Base-by-base conservation (phyloP, 495 filamentous ascomycete species). In the Hypoxylon subgilvum region DNA sequence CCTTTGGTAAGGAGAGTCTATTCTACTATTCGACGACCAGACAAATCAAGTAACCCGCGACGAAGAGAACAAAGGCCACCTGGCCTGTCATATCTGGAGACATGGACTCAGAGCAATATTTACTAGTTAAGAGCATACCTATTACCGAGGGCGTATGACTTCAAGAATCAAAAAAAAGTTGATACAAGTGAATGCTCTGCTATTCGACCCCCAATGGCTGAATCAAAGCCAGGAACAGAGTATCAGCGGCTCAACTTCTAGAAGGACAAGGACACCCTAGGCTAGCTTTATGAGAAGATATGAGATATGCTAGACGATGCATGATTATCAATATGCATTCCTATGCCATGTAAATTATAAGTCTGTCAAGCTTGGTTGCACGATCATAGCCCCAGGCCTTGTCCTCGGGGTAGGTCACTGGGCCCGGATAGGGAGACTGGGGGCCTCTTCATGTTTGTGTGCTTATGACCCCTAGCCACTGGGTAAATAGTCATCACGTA, bases 71-170 rank as follows among this genome's bases (percentile, higher is more conserved):
- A 45, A 51, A 8, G 49, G 51, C 4, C 36, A 55, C 13, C 38
- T 65, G 14, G 61, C 61, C 3, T 65, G 61, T 19, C 61, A 55
- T 10, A 60, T 55, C 44, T 58, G 50, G 54, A 65, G 55, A 21
- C 61, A 56, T 18, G n/a, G 38, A 60, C 32, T 56, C 61, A 1
- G 9, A 19, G 13, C 55, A 56, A 19, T 65, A 65, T 14, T 6
- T 18, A n/a, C 31, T 19, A 14, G 61, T 65, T 22, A 60, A 51
- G 47, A 60, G 48, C 45, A 47, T 41, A 6, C 60, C 55, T 52
- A n/a, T n/a, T n/a, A 65, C 61, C 13, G 36, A 28, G 9, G 55
- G 55, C 4, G 21, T 40, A n/a, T 16, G 61, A 56, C 0, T 65
- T 65, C 17, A 65, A 60, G 22, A 45, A 59, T 36, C 40, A 60